Base-by-base conservation (phyloP, 1,284 basidiomycete genomes). In the Sanghuangporus sanghuang region DNA sequence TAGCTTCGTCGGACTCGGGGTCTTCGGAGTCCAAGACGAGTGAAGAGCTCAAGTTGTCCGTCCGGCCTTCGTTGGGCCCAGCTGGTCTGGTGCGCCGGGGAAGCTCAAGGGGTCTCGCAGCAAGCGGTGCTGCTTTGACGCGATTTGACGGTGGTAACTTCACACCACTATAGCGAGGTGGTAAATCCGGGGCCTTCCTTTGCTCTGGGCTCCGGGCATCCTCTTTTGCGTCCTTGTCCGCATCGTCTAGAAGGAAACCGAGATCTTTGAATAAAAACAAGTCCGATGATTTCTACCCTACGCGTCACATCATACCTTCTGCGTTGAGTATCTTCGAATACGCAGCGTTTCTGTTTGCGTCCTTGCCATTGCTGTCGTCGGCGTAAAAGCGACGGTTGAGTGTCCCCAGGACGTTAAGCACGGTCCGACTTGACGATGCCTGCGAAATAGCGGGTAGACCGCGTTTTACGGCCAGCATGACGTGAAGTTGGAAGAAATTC, bases 301-400 rank as follows among this genome's bases (percentile, higher is more conserved):
- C 27, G 7, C 3, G 44, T 2, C 1, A 21, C 16, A 3, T 1
- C 44, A 6, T 46, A 46, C 44, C 16, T 46, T 42, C 40, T 12
- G 56, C 56, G 40, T 18, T 42, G 56, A 57, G 56, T 16, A 57
- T n/a, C 38, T 42, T 46, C 23, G 12, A 16, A 16, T 42, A 44
- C 0, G 23, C 56, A 27, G 42, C 42, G n/a, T 46, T 57, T 11
- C 35, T 48, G 18, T 35, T 70, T 9, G 48, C 3, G 32, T 38
- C 16, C 9, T 38, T 36, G 48, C 2, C 9, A 16, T 54, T 38
- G 14, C 59, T 63, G 64, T 69, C 67, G 32, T 67, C 63, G 57
- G 36, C 42, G 32, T 62, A 35, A 61, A 50, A 62, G 54, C 27
- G 53, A 35, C 53, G 32, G 2, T 36, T 38, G 1, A 6, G n/a